Conservation (phyloP, 208 protist species). For the Trypanosomatidae sp. region DNA sequence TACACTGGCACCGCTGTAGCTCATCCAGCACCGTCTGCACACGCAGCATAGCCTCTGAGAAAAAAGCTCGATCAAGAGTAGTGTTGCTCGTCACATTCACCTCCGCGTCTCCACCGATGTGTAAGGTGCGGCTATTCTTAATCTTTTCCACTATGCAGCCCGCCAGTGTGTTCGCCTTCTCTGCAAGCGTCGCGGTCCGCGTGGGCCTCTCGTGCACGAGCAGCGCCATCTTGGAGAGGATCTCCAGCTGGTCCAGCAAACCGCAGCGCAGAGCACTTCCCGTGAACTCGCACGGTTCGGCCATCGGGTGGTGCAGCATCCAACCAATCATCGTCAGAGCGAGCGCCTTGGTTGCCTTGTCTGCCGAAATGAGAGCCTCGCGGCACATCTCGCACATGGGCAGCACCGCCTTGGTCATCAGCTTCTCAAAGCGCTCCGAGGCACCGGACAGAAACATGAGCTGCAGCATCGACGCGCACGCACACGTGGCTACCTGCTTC, state of each 20-base stretch:
- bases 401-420: slow-evolving; percentile 58
- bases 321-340: slow-evolving; percentile 87
- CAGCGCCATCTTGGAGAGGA: slow-evolving; percentile 35
- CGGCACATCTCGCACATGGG: slow-evolving; percentile 84
- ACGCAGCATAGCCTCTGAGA: slow-evolving; percentile 19
- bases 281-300: slow-evolving; percentile 48
- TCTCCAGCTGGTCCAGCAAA: slow-evolving; percentile 52
- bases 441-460: slow-evolving; percentile 59
- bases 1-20: slow-evolving; percentile 15
- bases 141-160: slow-evolving; percentile 28
- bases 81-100: slow-evolving; percentile 7
- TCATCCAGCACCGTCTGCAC: slow-evolving; percentile 24
- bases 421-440: slow-evolving; percentile 30
- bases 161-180: slow-evolving; percentile 34
- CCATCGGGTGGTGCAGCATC: slow-evolving; percentile 59
- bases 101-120: slow-evolving; percentile 5
- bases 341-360: slow-evolving; percentile 81
- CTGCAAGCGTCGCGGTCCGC: slow-evolving; percentile 41
- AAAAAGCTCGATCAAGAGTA: slow-evolving; percentile 9
- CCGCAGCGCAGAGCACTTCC: slow-evolving; percentile 68
- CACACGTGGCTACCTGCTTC: slow-evolving; percentile 75
- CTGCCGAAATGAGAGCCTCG: slow-evolving; percentile 59
- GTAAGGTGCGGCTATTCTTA: slow-evolving; percentile 11
- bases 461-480: slow-evolving; percentile 82
- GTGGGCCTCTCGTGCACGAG: slow-evolving; percentile 43